Base-by-base conservation (phyloP, 2,329 filamentous ascomycete species). In the Xylaria sp. region DNA sequence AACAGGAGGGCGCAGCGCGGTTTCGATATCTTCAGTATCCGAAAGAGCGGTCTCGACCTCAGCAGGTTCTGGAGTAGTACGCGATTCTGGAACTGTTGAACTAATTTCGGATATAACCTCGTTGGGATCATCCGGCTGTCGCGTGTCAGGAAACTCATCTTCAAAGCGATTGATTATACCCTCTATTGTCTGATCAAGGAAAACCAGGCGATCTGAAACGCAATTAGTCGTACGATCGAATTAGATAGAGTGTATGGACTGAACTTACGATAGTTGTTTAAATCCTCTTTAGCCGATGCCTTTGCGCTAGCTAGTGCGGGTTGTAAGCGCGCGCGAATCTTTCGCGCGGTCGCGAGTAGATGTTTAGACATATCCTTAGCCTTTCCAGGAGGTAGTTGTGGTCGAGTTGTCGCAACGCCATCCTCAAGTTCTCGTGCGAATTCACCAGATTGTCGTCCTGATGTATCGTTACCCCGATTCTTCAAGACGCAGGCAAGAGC, bases 101-200 rank as follows among this genome's bases (percentile, higher is more conserved):
- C 70, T 76, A 51, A 59, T 66, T 51, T 76, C 75, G 1, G 76
- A 73, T 7, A 72, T 57, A n/a, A 74, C 73, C n/a, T 75, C 67
- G 1, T 77, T 78, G 4, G 76, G 69, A 23, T 76, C 76, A 44
- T 78, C 72, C 15, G 75, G 75, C 65, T 84, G 84, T 44, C 93
- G 90, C 0, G 93, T 97, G 78, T 98, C 95, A 0, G 96, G 96
- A 76, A 94, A 98, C 80, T 98, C 95, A 78, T 97, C 92, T 80
- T 98, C 96, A 78, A 98, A 99, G 34, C 96, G 92, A 78, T 93
- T 91, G 77, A 98, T 98, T 82, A 98, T 98, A 73, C 92, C 91
- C 76, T 94, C 88, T 10, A 99, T 86, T 0, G 96, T 98, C 69
- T 92, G 86, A 76, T 98, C 94, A 37, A 99, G 88, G 87, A 97